phyloP scores from a whole-genome alignment of 2,329 filamentous ascomycete species.

The Didymella arachidicola region DNA sequence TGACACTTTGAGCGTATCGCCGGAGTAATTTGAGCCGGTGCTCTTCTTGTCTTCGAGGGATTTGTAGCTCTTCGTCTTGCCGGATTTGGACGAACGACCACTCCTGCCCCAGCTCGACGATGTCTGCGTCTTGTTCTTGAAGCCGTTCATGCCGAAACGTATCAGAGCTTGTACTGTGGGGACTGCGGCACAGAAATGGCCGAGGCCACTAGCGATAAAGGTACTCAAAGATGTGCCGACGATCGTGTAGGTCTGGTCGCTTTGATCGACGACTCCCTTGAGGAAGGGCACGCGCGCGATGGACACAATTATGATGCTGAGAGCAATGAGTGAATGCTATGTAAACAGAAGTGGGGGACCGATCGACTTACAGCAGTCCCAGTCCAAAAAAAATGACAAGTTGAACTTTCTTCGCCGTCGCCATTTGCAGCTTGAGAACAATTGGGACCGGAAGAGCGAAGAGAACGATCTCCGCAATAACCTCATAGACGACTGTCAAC shows the following conservation, averaged over 20 bases:
- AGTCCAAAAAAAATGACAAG: neutral
- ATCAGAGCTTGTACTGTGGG: neutral
- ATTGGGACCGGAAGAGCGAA: neutral
- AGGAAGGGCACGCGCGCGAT: neutral
- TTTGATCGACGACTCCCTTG: neutral
- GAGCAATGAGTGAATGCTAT: neutral
- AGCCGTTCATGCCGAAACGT: neutral
- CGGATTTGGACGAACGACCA: neutral
- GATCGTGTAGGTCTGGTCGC: neutral
- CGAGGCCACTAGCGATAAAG: neutral
- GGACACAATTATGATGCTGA: neutral
- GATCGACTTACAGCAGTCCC: neutral
- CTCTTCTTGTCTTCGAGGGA: neutral
- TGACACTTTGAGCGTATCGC: neutral
- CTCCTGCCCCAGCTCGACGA: neutral
- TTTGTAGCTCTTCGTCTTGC: neutral
- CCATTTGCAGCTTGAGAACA: neutral
- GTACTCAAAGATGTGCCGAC: neutral
- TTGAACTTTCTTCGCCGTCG: neutral
- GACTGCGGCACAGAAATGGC: neutral
- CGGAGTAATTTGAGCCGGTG: neutral
- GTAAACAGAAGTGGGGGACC: neutral
- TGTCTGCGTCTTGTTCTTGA: neutral
- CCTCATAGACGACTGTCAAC: neutral
- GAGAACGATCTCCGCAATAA: neutral